These are phyloP conservation scores for Casuarina cunninghamiana DNA, from an alignment of 306 rosid genomes.

Conservation along the genomic window DNA sequence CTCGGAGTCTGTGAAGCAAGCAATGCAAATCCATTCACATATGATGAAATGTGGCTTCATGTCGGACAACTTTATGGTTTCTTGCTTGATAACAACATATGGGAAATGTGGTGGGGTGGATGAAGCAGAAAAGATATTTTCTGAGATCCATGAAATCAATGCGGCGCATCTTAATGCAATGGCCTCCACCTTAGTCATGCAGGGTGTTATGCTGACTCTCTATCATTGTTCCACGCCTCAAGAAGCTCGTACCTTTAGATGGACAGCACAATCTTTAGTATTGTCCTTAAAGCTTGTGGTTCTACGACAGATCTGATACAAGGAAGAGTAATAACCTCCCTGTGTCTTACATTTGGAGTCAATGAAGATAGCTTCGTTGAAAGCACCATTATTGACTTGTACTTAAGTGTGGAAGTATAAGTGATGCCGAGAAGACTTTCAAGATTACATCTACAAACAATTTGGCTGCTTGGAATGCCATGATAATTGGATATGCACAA, in stretches of 20 bases:
- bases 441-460: not conserved
- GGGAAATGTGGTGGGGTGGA: not conserved
- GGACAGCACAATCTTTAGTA: constrained; percentile 7
- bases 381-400: constrained; percentile 19
- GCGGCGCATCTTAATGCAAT: constrained; percentile 7
- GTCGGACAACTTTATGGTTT: constrained; percentile 9
- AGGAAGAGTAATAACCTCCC: not conserved
- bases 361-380: constrained; percentile 18
- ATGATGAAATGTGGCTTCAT: constrained; percentile 11
- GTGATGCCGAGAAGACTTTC: constrained; percentile 18
- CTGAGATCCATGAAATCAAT: not conserved
- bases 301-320: constrained; percentile 11
- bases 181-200: not conserved
- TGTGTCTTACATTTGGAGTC: constrained; percentile 17
- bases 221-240: constrained; percentile 8
- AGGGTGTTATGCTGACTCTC: constrained; percentile 11
- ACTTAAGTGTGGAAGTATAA: constrained; percentile 21
- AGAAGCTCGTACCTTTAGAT: constrained; percentile 6
- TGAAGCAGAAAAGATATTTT: constrained; percentile 8
- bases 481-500: constrained; percentile 20
- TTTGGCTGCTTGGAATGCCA: constrained; percentile 24
- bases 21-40: constrained; percentile 18
- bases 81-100: constrained; percentile 14
- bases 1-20: not conserved
- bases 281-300: constrained; percentile 22